phyloP scores from a whole-genome alignment of 257 asterid species.

The Penstemon davidsonii region DNA sequence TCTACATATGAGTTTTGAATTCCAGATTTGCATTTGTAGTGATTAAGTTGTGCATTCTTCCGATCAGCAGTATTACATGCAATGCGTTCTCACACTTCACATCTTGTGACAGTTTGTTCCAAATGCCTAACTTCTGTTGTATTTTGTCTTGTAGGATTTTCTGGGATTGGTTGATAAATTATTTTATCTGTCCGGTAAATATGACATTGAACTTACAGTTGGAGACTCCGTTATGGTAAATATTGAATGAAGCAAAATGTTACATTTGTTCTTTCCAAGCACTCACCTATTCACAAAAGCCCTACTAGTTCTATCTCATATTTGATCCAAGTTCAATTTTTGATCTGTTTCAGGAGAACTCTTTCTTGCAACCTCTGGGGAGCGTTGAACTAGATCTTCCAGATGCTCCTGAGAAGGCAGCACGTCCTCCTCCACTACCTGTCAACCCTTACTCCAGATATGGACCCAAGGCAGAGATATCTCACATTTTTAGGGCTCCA shows the following conservation, averaged over 20 bases:
- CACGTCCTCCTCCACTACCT: conserved; percentile 84
- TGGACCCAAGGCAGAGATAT: conserved; percentile 88
- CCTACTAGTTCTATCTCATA: conserved; percentile 17
- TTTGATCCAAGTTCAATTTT: conserved; percentile 21
- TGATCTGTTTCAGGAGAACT: conserved; percentile 73
- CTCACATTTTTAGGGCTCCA: conserved; percentile 85
- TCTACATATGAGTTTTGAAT: not conserved
- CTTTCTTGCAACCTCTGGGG: conserved; percentile 80
- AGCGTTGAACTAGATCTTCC: conserved; percentile 82
- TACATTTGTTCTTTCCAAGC: conserved; percentile 11
- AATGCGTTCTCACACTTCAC: conserved; percentile 13
- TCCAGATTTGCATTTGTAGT: conserved; percentile 10
- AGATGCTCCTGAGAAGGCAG: conserved; percentile 85
- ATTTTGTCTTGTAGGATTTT: conserved; percentile 74
- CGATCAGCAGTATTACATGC: conserved; percentile 1
- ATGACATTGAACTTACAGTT: conserved; percentile 82
- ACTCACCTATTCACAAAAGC: conserved; percentile 1
- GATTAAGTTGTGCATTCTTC: not conserved
- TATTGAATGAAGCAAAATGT: conserved; percentile 20
- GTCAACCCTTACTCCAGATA: conserved; percentile 71
- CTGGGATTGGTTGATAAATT: conserved; percentile 94
- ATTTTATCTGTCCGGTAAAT: conserved; percentile 80
- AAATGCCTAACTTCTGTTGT: conserved; percentile 11
- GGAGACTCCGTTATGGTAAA: conserved; percentile 93
- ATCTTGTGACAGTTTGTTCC: not conserved